Base-by-base conservation (phyloP, 108 stramenopile genomes). In the Cyclotella atomus region DNA sequence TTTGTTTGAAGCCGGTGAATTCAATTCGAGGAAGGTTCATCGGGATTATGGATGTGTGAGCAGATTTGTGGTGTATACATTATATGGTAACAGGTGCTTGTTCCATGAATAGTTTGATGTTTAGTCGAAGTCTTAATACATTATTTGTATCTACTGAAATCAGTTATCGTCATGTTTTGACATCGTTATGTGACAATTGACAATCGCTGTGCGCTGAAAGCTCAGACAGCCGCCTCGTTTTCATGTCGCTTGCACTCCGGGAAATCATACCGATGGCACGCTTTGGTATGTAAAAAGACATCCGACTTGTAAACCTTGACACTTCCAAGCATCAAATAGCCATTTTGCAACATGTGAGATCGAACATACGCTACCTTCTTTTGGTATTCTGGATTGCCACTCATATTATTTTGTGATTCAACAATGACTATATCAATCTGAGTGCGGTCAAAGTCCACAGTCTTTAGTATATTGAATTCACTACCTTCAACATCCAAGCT, bases 401-500 rank as follows among this genome's bases (percentile, higher is more conserved):
- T 82, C 38, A 79, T 59, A 20, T 55, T 56, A 56, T 85, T 86
- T 0, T 43, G 28, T 10, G 43, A 64, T 52, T 90, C 89, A 27
- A 81, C 74, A 66, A 88, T 84, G 32, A 80, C 67, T 2, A 90
- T 68, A 12, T 84, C 81, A 25, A 90, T 62, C 14, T 70, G 50
- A 20, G 83, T 63, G 21, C 77, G 61, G 24, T 66, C 19, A 65
- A 88, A 88, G 61, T 91, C 83, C 9, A 91, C 64, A 0, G 71
- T 83, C 29, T 73, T 45, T 62, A 91, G 62, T 2, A 87, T 83
- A 49, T 67, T 54, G 12, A 64, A 35, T 59, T 89, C 88, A 2
- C 81, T 71, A n/a, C 88, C 88, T 70, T 89, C 88, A 27, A 86
- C 88, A 75, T 89, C 88, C 65, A 89, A 62, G 20, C 85, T 86